Evolutionary conservation across 2,329 filamentous ascomycete genomes (phyloP).

Genomic region (Bimuria novae-zelandiae): DNA sequence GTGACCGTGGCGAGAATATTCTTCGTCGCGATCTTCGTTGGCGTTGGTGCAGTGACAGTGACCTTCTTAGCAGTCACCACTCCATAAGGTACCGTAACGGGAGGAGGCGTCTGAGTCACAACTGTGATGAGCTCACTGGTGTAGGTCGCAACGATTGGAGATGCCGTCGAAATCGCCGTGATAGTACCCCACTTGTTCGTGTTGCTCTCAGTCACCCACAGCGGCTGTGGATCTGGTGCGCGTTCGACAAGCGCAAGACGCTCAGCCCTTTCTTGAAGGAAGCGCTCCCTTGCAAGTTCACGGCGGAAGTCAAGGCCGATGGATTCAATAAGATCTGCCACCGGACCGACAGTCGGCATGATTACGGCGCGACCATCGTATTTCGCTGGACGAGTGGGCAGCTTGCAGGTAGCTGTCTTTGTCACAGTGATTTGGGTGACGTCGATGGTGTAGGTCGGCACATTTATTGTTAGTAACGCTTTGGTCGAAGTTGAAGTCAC

Average conservation of each 20-base stretch:
- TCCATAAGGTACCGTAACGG: constrained; percentile 28
- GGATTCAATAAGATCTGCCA: constrained; percentile 6
- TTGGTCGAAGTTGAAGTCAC: constrained; percentile 23
- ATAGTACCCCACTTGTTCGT: constrained; percentile 31
- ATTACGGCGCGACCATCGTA: constrained; percentile 35
- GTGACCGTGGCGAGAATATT: constrained; percentile 20
- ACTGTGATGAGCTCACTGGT: constrained; percentile 15
- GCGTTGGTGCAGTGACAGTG: constrained; percentile 34
- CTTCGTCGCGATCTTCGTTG: constrained; percentile 27
- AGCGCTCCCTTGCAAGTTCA: constrained; percentile 13
- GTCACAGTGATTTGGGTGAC: neutral
- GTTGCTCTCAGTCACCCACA: constrained; percentile 38
- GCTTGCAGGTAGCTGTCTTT: constrained; percentile 1
- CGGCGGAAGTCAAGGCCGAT: constrained; percentile 26
- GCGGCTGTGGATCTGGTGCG: constrained; percentile 42
- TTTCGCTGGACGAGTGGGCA: constrained; percentile 21
- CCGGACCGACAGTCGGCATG: constrained; percentile 27
- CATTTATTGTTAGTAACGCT: constrained; percentile 32
- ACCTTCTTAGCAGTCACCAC: constrained; percentile 16
- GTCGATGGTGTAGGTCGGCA: constrained; percentile 9
- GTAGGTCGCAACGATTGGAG: constrained; percentile 23
- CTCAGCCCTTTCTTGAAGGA: constrained; percentile 27
- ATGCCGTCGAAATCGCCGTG: constrained; percentile 27
- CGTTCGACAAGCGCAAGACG: constrained; percentile 31
- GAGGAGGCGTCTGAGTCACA: constrained; percentile 27